Conservation (phyloP, 352 stramenopile genomes). For the Globisporangium sylvaticum region DNA sequence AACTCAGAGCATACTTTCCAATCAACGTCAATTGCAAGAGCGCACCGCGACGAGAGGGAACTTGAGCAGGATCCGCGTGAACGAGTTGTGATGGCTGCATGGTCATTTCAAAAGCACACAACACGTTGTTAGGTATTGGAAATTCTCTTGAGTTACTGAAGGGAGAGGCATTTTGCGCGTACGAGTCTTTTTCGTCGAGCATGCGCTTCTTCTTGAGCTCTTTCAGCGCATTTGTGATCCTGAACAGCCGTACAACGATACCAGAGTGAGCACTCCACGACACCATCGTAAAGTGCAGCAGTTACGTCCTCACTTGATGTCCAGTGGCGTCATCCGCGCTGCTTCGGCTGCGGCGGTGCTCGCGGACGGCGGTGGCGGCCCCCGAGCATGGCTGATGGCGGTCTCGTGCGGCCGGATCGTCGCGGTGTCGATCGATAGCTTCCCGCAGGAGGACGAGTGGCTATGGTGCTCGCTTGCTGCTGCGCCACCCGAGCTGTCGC, state of each 20-base stretch:
- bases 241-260: constrained; percentile 14
- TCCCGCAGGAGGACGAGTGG: constrained; percentile 14
- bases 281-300: not conserved
- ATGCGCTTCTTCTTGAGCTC: constrained; percentile 60
- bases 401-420: constrained; percentile 53
- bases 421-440: constrained; percentile 29
- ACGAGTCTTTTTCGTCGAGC: constrained; percentile 50
- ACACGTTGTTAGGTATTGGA: not conserved
- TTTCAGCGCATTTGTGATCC: constrained; percentile 76
- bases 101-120: not conserved
- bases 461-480: constrained; percentile 2
- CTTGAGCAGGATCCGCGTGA: constrained; percentile 81
- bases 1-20: not conserved
- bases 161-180: not conserved
- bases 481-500: not conserved
- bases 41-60: constrained; percentile 53
- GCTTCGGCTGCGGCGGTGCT: constrained; percentile 1
- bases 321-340: constrained; percentile 36
- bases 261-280: not conserved
- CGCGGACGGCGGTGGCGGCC: not conserved
- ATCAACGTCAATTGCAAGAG: not conserved
- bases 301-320: constrained; percentile 51
- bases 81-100: constrained; percentile 40
- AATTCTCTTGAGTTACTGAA: not conserved
- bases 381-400: not conserved